Conservation (phyloP, 805 yeast species). For the Cyberlindnera suaveolens region DNA sequence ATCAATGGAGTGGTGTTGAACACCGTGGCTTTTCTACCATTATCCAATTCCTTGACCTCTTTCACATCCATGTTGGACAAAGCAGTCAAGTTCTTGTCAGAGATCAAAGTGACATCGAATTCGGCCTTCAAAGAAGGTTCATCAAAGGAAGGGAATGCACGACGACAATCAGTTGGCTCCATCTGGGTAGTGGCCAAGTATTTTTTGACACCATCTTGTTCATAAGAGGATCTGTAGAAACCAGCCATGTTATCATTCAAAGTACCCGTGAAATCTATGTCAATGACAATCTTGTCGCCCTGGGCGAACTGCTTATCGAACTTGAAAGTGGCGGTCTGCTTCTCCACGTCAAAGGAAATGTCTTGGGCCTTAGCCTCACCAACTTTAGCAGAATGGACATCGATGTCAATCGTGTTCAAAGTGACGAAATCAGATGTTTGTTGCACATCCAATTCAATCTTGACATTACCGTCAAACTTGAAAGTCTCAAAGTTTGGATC, state of each 20-base stretch:
- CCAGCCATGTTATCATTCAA: slow-evolving; percentile 80
- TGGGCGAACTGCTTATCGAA: slow-evolving; percentile 39
- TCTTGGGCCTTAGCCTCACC: slow-evolving; percentile 27
- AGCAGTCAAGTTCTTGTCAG: slow-evolving; percentile 49
- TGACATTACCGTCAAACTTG: slow-evolving; percentile 50
- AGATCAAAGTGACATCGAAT: slow-evolving; percentile 57
- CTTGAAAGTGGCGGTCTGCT: slow-evolving; percentile 58
- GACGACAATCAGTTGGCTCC: slow-evolving; percentile 82
- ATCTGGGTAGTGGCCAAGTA: slow-evolving; percentile 80
- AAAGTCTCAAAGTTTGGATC: slow-evolving; percentile 57
- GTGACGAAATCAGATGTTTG: slow-evolving; percentile 41
- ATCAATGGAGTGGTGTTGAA: slow-evolving; percentile 77
- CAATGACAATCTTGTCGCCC: slow-evolving; percentile 38
- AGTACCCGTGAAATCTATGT: slow-evolving; percentile 51
- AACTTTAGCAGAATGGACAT: slow-evolving; percentile 42
- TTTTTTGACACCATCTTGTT: slow-evolving; percentile 51
- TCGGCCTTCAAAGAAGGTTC: slow-evolving; percentile 78
- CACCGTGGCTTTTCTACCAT: slow-evolving; percentile 43
- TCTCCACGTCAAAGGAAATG: slow-evolving; percentile 40
- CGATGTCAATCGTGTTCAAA: slow-evolving; percentile 62
- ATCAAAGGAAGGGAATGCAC: slow-evolving; percentile 84
- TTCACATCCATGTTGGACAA: slow-evolving; percentile 67
- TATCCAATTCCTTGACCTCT: slow-evolving; percentile 36
- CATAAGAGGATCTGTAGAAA: slow-evolving; percentile 67
- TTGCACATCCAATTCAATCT: slow-evolving; percentile 47